These are phyloP conservation scores for Ceratocystis colombiana DNA, from an alignment of 2,329 filamentous ascomycete species.

Conservation along the genomic window DNA sequence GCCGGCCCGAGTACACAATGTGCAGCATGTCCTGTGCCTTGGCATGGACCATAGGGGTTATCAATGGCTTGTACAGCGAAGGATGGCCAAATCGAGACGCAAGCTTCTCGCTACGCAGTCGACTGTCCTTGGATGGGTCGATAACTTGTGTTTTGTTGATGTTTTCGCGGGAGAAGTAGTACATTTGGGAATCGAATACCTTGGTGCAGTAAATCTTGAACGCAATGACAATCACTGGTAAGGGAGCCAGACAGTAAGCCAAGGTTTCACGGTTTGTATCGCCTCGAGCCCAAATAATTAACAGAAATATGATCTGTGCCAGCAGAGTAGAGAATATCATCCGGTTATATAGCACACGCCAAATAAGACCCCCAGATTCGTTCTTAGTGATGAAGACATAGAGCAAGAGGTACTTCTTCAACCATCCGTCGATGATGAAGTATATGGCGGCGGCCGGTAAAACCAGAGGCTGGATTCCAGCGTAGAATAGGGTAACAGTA, in stretches of 20 bases:
- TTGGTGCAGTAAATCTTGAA: constrained; percentile 81
- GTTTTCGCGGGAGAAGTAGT: constrained; percentile 61
- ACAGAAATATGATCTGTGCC: constrained; percentile 65
- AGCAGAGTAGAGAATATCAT: constrained; percentile 72
- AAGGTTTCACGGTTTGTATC: constrained; percentile 44
- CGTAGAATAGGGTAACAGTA: constrained; percentile 78
- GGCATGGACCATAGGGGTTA: constrained; percentile 90
- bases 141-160: constrained; percentile 31
- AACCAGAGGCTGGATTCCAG: constrained; percentile 75
- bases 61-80: constrained; percentile 75
- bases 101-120: constrained; percentile 55
- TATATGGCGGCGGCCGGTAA: constrained; percentile 80
- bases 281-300: constrained; percentile 63
- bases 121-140: constrained; percentile 32
- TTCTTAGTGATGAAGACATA: constrained; percentile 97
- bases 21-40: constrained; percentile 79
- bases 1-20: constrained; percentile 73
- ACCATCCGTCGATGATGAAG: constrained; percentile 72
- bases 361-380: constrained; percentile 87
- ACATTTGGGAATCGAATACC: constrained; percentile 66
- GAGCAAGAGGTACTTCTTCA: constrained; percentile 91
- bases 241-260: constrained; percentile 60
- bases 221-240: constrained; percentile 64
- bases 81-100: constrained; percentile 80
- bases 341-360: constrained; percentile 88